phyloP scores from a whole-genome alignment of 495 filamentous ascomycete species.

The Penicillium maclennaniae region DNA sequence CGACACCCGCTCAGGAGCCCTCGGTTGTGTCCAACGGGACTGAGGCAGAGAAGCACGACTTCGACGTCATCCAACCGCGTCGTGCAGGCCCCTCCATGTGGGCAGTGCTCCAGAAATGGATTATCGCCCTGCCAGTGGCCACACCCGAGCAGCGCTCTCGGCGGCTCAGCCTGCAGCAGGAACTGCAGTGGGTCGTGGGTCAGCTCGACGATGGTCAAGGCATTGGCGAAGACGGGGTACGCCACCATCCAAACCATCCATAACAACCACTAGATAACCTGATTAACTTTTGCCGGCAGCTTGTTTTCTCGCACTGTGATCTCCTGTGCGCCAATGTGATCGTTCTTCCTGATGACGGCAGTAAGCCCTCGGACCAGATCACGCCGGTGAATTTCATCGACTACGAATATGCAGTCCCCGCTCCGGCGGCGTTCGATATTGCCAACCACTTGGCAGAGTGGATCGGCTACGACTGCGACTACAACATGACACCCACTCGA shows the following conservation, averaged over 20 bases:
- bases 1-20: slow-evolving; percentile 10
- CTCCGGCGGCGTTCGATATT: slow-evolving; percentile 95
- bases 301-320: slow-evolving; percentile 94
- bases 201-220: slow-evolving; percentile 71
- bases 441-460: slow-evolving; percentile 99
- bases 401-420: slow-evolving; percentile 94
- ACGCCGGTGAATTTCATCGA: slow-evolving; percentile 85
- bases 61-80: slow-evolving; percentile 52
- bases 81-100: slow-evolving; percentile 77
- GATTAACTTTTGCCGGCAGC: slow-evolving; percentile 42
- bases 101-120: slow-evolving; percentile 95
- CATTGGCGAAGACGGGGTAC: slow-evolving; percentile 67
- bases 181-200: slow-evolving; percentile 64
- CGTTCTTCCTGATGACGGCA: slow-evolving; percentile 53
- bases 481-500: slow-evolving; percentile 73
- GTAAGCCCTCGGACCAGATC: slow-evolving; percentile 30
- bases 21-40: slow-evolving; percentile 25
- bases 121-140: slow-evolving; percentile 71
- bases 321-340: slow-evolving; percentile 95
- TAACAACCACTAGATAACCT: neutral
- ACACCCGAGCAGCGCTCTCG: slow-evolving; percentile 63
- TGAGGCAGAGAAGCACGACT: slow-evolving; percentile 13
- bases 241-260: slow-evolving; percentile 23
- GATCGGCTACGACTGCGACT: slow-evolving; percentile 96
- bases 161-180: slow-evolving; percentile 64